Evolutionary conservation across 805 yeast species (phyloP).

Genomic region (Yamadazyma philogaea): DNA sequence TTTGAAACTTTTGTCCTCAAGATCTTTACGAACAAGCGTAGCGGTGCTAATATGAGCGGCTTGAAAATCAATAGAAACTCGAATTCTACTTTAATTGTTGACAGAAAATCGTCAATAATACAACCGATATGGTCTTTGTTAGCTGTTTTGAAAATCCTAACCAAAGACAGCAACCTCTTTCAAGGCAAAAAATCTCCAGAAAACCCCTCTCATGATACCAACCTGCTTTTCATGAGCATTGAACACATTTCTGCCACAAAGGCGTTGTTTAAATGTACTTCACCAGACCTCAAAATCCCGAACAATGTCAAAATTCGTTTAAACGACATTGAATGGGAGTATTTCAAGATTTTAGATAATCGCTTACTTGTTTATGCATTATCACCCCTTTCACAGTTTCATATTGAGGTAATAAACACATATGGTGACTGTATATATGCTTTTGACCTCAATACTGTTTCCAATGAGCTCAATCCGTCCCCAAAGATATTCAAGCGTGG

Average conservation of each 20-base stretch:
- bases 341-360: constrained; percentile 17
- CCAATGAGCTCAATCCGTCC: constrained; percentile 16
- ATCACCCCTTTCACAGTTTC: constrained; percentile 36
- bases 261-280: constrained; percentile 26
- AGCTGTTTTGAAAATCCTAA: constrained; percentile 36
- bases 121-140: constrained; percentile 45
- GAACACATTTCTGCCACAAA: constrained; percentile 29
- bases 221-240: constrained; percentile 7
- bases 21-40: constrained; percentile 9
- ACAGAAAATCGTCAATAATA: constrained; percentile 12
- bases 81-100: constrained; percentile 13
- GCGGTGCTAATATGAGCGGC: neutral
- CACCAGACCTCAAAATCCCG: constrained; percentile 1
- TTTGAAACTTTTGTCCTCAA: constrained; percentile 15
- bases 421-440: constrained; percentile 17
- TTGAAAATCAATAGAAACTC: constrained; percentile 12
- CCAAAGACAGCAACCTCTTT: constrained; percentile 27
- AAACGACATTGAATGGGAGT: constrained; percentile 35
- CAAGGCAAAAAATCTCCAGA: constrained; percentile 20
- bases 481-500: constrained; percentile 25
- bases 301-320: constrained; percentile 20
- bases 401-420: constrained; percentile 25
- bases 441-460: constrained; percentile 30
- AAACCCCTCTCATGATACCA: neutral
- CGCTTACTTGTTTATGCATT: constrained; percentile 28